Percentiles rank a stretch among this genome's conserved stretches.
These are phyloP conservation scores for Septoria linicola DNA, from an alignment of 2,329 filamentous ascomycete species.

Conservation along the genomic window DNA sequence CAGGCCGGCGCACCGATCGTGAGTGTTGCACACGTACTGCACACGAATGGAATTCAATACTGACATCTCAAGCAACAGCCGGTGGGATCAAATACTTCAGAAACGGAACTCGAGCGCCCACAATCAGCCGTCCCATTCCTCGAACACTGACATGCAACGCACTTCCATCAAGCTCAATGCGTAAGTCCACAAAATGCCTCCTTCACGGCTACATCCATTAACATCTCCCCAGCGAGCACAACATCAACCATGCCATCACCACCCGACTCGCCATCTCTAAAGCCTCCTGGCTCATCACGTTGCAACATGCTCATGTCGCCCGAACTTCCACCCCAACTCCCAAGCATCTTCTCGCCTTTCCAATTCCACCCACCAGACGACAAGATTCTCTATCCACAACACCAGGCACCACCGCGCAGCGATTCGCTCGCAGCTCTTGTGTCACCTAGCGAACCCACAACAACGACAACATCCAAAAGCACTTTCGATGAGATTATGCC, in stretches of 20 bases:
- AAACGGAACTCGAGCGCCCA: not conserved
- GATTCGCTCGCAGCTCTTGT: not conserved
- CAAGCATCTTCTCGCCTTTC: slow-evolving; percentile 4
- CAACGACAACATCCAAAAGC: not conserved
- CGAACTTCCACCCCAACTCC: not conserved
- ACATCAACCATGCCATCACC: not conserved
- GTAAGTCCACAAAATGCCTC: not conserved
- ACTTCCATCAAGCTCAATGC: not conserved
- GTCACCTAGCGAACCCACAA: not conserved
- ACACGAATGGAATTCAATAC: not conserved
- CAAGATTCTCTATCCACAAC: not conserved
- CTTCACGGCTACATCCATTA: not conserved
- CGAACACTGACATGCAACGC: not conserved
- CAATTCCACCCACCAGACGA: not conserved
- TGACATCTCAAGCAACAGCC: not conserved
- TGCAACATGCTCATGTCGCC: not conserved
- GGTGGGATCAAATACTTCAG: not conserved
- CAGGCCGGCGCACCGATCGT: not conserved
- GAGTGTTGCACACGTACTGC: not conserved
- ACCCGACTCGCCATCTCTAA: not conserved
- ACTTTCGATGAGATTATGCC: not conserved
- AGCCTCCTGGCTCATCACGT: not conserved
- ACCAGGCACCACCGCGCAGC: not conserved
- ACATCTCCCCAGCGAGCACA: not conserved
- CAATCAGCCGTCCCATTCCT: not conserved